A percentile compares a stretch with the other conserved stretches of the same genome.
These are phyloP conservation scores for Rhizophora mangle DNA, from an alignment of 345 rosid genomes.

Conservation along the genomic window DNA sequence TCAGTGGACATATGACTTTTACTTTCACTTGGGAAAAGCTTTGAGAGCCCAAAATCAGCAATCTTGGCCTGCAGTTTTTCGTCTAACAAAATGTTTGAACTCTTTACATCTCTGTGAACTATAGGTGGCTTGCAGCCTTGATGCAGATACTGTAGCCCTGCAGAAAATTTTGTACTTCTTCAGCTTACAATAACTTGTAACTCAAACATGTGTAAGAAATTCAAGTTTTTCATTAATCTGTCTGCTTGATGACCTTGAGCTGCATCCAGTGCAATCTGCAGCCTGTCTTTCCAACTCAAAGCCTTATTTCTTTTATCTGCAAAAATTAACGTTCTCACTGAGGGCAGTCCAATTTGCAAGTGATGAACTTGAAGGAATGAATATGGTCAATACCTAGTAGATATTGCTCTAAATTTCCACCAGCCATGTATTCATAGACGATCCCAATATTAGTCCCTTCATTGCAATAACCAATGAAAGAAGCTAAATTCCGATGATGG, in stretches of 20 bases:
- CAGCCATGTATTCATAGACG: too few species aligned
- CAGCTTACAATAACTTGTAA: too few species aligned
- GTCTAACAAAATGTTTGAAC: conserved; percentile 49
- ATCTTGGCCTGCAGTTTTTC: conserved; percentile 52
- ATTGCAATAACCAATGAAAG: too few species aligned
- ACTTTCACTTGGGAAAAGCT: conserved; percentile 28
- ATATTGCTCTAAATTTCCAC: too few species aligned
- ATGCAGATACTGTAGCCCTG: conserved; percentile 62
- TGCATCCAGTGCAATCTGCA: conserved; percentile 45
- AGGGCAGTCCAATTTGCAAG: too few species aligned
- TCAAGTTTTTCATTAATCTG: neutral
- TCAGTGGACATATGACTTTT: conserved; percentile 32
- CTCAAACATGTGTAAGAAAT: neutral
- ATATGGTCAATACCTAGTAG: too few species aligned
- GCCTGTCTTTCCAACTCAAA: conserved; percentile 45
- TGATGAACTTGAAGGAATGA: too few species aligned
- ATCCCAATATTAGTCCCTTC: too few species aligned
- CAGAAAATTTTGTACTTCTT: neutral
- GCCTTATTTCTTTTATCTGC: conserved; percentile 13
- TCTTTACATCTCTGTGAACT: conserved; percentile 54
- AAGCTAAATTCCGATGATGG: too few species aligned
- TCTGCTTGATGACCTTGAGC: conserved; percentile 42
- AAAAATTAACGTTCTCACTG: neutral
- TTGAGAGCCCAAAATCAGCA: conserved; percentile 64
- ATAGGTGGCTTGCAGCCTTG: conserved; percentile 53